These are phyloP conservation scores for Spergularia marina DNA, from an alignment of 148 eudicot species.

Conservation along the genomic window DNA sequence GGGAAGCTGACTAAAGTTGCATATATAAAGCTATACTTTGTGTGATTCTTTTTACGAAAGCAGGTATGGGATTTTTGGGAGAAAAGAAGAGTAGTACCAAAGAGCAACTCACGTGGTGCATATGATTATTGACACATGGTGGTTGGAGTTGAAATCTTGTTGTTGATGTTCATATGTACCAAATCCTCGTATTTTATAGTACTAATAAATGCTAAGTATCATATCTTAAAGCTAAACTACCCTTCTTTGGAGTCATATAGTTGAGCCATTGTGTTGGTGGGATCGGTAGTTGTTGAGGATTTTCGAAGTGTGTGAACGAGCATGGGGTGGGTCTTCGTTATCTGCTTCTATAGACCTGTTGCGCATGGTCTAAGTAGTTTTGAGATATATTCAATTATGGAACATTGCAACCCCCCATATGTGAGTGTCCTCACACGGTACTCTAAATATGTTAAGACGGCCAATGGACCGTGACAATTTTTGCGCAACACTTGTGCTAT, in stretches of 20 bases:
- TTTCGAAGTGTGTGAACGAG: too few species aligned
- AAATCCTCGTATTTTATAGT: neutral
- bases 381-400: too few species aligned
- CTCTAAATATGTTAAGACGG: too few species aligned
- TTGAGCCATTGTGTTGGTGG: neutral
- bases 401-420: too few species aligned
- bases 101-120: slow-evolving; percentile 21
- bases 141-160: neutral
- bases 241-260: neutral
- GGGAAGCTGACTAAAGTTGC: slow-evolving; percentile 12
- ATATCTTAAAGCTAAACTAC: neutral
- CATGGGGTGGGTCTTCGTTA: too few species aligned
- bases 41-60: slow-evolving; percentile 25
- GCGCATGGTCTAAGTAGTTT: too few species aligned
- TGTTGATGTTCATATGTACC: neutral
- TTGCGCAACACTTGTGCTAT: too few species aligned
- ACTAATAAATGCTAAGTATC: neutral
- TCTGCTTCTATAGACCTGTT: too few species aligned
- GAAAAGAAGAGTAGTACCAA: neutral
- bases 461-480: too few species aligned
- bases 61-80: slow-evolving; percentile 4
- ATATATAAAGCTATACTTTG: neutral
- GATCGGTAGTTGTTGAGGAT: neutral
- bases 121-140: slow-evolving; percentile 18
- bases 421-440: too few species aligned